Conservation (phyloP, 768 basidiomycete species). For the Leccinellum rugosiceps region DNA sequence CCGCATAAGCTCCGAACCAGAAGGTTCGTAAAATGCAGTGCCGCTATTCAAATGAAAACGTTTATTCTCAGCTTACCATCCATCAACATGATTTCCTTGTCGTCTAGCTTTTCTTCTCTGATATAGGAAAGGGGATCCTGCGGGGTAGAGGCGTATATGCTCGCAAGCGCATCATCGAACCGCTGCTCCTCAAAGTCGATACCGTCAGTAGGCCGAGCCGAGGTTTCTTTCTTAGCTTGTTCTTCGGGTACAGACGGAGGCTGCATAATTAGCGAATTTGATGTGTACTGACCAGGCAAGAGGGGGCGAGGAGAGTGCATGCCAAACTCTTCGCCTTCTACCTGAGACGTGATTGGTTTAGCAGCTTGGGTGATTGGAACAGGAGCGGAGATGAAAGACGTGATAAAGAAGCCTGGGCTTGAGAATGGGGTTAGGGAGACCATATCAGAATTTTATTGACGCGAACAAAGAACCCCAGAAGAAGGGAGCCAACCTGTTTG, state of each 20-base stretch:
- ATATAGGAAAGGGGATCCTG: conserved; percentile 37
- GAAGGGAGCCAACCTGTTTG: conserved; percentile 24
- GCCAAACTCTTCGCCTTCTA: conserved; percentile 13
- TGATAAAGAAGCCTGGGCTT: conserved; percentile 33
- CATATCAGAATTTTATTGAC: conserved; percentile 15
- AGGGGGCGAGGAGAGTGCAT: conserved; percentile 19
- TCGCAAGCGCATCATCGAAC: conserved; percentile 32
- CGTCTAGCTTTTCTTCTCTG: conserved; percentile 54
- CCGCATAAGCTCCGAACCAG: conserved; percentile 24
- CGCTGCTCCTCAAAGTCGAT: conserved; percentile 11
- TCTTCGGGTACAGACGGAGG: conserved; percentile 15
- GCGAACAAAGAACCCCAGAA: conserved; percentile 17
- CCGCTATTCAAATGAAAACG: conserved; percentile 8
- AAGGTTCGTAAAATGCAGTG: conserved; percentile 12
- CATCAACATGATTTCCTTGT: conserved; percentile 50
- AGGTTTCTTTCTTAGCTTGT: not conserved
- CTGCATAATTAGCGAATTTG: conserved; percentile 23
- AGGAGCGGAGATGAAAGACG: conserved; percentile 33
- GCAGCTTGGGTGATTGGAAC: conserved; percentile 22
- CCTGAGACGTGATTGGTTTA: conserved; percentile 18
- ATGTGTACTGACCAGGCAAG: conserved; percentile 16
- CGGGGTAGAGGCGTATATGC: conserved; percentile 30
- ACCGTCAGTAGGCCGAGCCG: not conserved
- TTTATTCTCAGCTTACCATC: conserved; percentile 43
- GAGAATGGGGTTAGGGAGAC: conserved; percentile 28